phyloP scores from a whole-genome alignment of 192 early-diverging fungal species.

The Podila epicladia region DNA sequence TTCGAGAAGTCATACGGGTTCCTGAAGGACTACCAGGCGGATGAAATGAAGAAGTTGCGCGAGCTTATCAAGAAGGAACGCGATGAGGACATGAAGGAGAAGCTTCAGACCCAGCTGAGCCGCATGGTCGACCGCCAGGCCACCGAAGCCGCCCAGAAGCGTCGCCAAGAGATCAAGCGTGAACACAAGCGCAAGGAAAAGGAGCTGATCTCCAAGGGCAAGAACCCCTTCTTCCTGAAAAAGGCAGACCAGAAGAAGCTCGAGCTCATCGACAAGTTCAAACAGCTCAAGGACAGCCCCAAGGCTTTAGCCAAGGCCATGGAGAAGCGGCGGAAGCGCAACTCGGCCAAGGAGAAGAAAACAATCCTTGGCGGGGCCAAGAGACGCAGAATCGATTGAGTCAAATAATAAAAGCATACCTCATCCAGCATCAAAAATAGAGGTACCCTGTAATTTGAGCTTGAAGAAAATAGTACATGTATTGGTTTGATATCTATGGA shows the following conservation, averaged over 20 bases:
- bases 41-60: constrained; percentile 78
- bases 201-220: constrained; percentile 85
- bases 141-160: constrained; percentile 59
- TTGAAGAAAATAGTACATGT: too few species aligned
- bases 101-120: constrained; percentile 68
- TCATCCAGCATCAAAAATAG: too few species aligned
- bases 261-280: constrained; percentile 89
- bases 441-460: too few species aligned
- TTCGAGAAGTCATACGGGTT: constrained; percentile 95
- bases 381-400: constrained; percentile 29
- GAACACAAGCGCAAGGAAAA: constrained; percentile 85
- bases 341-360: constrained; percentile 86
- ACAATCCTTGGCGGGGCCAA: constrained; percentile 66
- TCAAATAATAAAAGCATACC: constrained; percentile 1
- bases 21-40: constrained; percentile 78
- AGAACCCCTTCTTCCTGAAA: constrained; percentile 95
- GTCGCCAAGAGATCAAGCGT: constrained; percentile 70
- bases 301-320: constrained; percentile 85
- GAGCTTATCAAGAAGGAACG: constrained; percentile 73
- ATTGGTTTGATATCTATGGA: too few species aligned
- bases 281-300: constrained; percentile 66
- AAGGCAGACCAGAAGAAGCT: constrained; percentile 85
- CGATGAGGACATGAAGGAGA: constrained; percentile 65
- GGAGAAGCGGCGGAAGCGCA: constrained; percentile 95
- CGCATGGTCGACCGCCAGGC: constrained; percentile 69